Conservation (phyloP, 768 basidiomycete species). For the Termitomyces sp. region DNA sequence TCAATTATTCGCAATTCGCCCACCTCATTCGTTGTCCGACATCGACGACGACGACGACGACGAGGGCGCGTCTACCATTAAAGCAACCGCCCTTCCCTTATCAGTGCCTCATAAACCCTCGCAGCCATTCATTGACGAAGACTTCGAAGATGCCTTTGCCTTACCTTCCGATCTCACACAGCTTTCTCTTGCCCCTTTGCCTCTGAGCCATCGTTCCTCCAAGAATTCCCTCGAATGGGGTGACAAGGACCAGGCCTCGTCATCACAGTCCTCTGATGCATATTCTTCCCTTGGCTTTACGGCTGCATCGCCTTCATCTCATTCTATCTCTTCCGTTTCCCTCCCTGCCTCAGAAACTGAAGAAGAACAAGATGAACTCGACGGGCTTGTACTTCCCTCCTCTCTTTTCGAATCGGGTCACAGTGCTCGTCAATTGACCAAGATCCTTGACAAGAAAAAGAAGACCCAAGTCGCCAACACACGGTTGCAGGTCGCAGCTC, state of each 20-base stretch:
- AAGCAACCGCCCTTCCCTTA: conserved; percentile 52
- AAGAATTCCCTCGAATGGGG: conserved; percentile 85
- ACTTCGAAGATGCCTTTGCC: conserved; percentile 80
- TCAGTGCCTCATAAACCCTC: conserved; percentile 26
- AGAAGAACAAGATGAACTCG: conserved; percentile 69
- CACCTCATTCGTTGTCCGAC: conserved; percentile 45
- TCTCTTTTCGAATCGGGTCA: conserved; percentile 72
- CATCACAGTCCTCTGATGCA: conserved; percentile 84
- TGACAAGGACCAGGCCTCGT: conserved; percentile 77
- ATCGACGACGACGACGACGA: conserved; percentile 67
- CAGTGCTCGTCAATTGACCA: conserved; percentile 44
- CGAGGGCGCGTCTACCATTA: conserved; percentile 82
- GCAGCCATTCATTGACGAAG: conserved; percentile 57
- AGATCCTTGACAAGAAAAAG: conserved; percentile 51
- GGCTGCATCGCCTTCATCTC: conserved; percentile 66
- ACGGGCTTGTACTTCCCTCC: conserved; percentile 75
- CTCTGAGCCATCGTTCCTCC: conserved; percentile 72
- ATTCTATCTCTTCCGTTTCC: conserved; percentile 61
- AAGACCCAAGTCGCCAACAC: conserved; percentile 38
- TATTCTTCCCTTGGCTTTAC: conserved; percentile 78
- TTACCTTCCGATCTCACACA: conserved; percentile 77
- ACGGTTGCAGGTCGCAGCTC: conserved; percentile 43
- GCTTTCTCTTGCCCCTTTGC: conserved; percentile 75
- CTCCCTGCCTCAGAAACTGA: conserved; percentile 72
- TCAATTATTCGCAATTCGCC: conserved; percentile 60